Base-by-base conservation (phyloP, 139 green algal genomes). In the Picochlorum sp. region DNA sequence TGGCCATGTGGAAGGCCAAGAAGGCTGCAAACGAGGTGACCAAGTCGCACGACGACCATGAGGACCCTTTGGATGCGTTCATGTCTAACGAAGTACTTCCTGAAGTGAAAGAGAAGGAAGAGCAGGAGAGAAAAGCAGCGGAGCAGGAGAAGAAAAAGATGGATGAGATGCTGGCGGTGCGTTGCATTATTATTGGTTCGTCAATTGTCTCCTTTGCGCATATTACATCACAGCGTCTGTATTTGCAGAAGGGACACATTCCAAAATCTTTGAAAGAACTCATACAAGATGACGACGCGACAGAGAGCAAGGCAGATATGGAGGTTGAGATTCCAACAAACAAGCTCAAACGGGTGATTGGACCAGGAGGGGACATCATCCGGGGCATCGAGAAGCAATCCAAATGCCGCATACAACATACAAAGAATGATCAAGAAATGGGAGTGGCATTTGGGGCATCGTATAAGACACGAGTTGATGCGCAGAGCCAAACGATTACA, bases 291-390 rank as follows among this genome's bases (percentile, higher is more conserved):
- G 26, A 78, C 60, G 56, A 59, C 32, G 74, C 82, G 11, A 59
- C 74, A 7, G 85, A 92, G 66, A 65, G 77, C 51, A 74, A 78
- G 57, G 62, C 84, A 8, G 85, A 92, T 30, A 59, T 81, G 50
- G 74, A 82, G 58, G 75, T 68, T 26, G 64, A 86, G 62, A 71
- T 91, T 1, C 85, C 85, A 2, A 68, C 73, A 7, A 78, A 83
- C 62, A 85, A 90, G 65, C 76, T 95, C 4, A 95, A 95, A 79
- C 78, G 89, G 49, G 65, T 96, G 59, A 75, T 96, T 11, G 89
- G 89, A 0, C 56, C 87, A 1, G 83, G 82, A 3, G 89, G 89
- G 0, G 74, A 82, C 56, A 89, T 81, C 46, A 95, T 96, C 73
- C 84, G 87, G 54, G 69, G 78, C 37, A 96, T 96, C 52, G 81